Conservation (phyloP, 129 eudicot genomes). For the Erigeron canadensis region DNA sequence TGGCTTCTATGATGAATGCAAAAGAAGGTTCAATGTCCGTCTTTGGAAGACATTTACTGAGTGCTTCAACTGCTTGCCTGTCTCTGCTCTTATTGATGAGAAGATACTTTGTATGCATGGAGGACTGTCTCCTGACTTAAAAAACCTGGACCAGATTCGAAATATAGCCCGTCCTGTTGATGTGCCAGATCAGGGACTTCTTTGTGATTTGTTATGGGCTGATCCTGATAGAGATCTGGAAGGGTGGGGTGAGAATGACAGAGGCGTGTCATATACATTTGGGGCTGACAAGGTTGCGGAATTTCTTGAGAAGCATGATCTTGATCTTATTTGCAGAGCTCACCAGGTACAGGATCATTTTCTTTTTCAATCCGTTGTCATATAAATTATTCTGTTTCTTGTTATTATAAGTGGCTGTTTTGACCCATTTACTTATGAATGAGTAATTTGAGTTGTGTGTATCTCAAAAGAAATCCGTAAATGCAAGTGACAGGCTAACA, state of each 20-base stretch:
- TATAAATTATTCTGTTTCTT: neutral
- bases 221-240: conserved; percentile 58
- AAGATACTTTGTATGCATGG: conserved; percentile 76
- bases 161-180: conserved; percentile 54
- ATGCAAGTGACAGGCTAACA: too few relatives aligned
- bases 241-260: conserved; percentile 74
- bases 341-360: conserved; percentile 46
- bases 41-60: conserved; percentile 63
- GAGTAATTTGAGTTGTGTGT: too few relatives aligned
- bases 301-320: conserved; percentile 61
- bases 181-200: conserved; percentile 62
- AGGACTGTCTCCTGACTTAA: conserved; percentile 62
- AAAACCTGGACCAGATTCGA: conserved; percentile 51
- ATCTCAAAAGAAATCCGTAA: too few relatives aligned
- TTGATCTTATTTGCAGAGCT: conserved; percentile 65
- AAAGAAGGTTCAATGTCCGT: conserved; percentile 60
- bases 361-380: neutral
- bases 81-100: conserved; percentile 67
- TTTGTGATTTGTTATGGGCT: conserved; percentile 62
- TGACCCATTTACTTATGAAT: too few relatives aligned
- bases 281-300: conserved; percentile 61
- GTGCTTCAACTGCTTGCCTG: conserved; percentile 61
- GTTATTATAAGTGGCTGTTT: neutral
- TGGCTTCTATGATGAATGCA: conserved; percentile 64
- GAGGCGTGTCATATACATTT: conserved; percentile 59